phyloP scores from a whole-genome alignment of 805 yeast genomes.

The Huiozyma sinensis region DNA sequence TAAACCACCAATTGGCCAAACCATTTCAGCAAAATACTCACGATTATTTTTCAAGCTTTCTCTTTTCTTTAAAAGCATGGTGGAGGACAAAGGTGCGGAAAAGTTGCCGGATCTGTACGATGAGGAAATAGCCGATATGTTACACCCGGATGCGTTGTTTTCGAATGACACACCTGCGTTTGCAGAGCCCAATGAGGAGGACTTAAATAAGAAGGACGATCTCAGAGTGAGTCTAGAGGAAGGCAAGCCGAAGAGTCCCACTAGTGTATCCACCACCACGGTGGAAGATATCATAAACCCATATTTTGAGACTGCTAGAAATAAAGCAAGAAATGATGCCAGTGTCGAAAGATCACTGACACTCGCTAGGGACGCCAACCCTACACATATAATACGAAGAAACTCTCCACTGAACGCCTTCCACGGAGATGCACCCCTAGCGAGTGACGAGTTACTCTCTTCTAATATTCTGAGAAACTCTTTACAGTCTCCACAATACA shows the following conservation, averaged over 20 bases:
- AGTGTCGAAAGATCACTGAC: conserved; percentile 1
- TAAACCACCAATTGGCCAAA: too few relatives aligned
- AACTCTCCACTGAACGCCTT: conserved; percentile 1
- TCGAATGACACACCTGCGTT: too few relatives aligned
- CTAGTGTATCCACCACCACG: conserved; percentile 4
- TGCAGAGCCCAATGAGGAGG: too few relatives aligned
- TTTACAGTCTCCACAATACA: not conserved
- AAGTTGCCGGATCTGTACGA: conserved; percentile 14
- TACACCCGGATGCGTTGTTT: too few relatives aligned
- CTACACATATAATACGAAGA: conserved; percentile 1
- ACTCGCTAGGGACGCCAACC: conserved; percentile 2
- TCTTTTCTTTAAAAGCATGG: too few relatives aligned
- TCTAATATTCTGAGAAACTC: conserved; percentile 3
- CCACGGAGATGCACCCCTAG: not conserved
- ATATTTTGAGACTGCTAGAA: conserved; percentile 5
- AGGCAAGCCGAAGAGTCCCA: not conserved
- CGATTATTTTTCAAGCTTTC: too few relatives aligned
- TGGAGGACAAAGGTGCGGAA: not conserved
- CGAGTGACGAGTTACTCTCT: conserved; percentile 1
- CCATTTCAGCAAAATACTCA: too few relatives aligned
- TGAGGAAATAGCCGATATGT: conserved; percentile 11
- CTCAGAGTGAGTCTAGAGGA: not conserved
- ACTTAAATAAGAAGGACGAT: too few relatives aligned
- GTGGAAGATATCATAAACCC: conserved; percentile 26
- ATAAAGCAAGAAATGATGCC: not conserved